phyloP scores from a whole-genome alignment of 148 eudicot species.

The Dysphania ambrosioides region DNA sequence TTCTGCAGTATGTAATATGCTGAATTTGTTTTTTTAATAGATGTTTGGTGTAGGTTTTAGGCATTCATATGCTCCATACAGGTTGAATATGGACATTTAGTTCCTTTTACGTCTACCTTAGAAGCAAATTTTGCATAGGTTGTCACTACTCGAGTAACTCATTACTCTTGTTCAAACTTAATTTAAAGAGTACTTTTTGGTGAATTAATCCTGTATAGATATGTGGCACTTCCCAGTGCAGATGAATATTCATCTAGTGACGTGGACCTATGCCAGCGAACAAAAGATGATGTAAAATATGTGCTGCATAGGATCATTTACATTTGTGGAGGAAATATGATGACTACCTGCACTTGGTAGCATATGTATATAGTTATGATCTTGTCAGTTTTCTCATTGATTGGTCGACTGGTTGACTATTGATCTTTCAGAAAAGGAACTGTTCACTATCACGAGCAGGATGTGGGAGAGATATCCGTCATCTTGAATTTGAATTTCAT shows the following conservation, averaged over 20 bases:
- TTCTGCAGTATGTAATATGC: neutral
- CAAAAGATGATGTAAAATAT: neutral
- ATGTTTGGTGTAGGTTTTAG: neutral
- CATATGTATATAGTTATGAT: neutral
- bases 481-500: constrained; percentile 73
- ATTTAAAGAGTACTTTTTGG: neutral
- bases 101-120: neutral
- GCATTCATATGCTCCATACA: neutral
- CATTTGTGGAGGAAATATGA: neutral
- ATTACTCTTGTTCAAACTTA: too few species aligned
- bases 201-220: neutral
- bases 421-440: constrained; percentile 50
- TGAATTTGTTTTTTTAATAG: neutral
- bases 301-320: neutral
- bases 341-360: neutral
- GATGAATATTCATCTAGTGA: neutral
- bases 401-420: neutral
- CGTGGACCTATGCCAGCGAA: neutral
- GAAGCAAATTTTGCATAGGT: neutral
- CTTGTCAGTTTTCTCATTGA: neutral
- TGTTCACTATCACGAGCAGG: constrained; percentile 47
- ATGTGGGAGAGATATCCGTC: constrained; percentile 76
- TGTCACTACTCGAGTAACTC: neutral
- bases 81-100: neutral
- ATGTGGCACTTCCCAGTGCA: constrained; percentile 2